These are phyloP conservation scores for Petunia axillaris DNA, from an alignment of 257 asterid genomes.

Conservation along the genomic window DNA sequence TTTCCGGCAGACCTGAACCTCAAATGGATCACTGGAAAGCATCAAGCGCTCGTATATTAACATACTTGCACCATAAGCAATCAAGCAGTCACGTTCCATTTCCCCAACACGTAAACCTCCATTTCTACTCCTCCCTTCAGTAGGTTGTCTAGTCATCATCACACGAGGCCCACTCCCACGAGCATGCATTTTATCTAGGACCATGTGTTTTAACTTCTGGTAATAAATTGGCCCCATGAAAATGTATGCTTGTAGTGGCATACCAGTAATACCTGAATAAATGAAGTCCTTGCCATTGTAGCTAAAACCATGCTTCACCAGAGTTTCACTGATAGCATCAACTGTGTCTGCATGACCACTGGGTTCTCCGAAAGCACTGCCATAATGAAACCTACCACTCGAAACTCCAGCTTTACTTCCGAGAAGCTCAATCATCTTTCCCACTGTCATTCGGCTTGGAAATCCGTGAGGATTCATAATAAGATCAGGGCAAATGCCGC, in stretches of 20 bases:
- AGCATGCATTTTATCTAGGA: slow-evolving; percentile 96
- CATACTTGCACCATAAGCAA: slow-evolving; percentile 99
- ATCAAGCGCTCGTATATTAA: slow-evolving; percentile 83
- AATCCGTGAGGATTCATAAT: slow-evolving; percentile 99
- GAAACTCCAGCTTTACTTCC: slow-evolving; percentile 99
- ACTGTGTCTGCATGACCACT: slow-evolving; percentile 97
- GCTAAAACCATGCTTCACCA: slow-evolving; percentile 89
- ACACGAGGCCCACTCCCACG: slow-evolving; percentile 93
- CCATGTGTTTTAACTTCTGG: slow-evolving; percentile 99
- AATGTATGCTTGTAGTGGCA: slow-evolving; percentile 90
- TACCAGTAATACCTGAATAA: slow-evolving; percentile 82
- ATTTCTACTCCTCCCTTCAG: slow-evolving; percentile 90
- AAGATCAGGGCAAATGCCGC: slow-evolving; percentile 97
- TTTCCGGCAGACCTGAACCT: slow-evolving; percentile 91
- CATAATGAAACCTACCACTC: slow-evolving; percentile 94
- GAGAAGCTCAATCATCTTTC: slow-evolving; percentile 96
- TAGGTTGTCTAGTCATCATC: slow-evolving; percentile 93
- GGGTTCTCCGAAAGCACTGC: slow-evolving; percentile 98
- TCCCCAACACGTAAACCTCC: slow-evolving; percentile 99
- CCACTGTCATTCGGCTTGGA: slow-evolving; percentile 99
- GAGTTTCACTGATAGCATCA: slow-evolving; percentile 93
- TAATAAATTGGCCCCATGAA: slow-evolving; percentile 99
- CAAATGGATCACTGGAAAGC: slow-evolving; percentile 96
- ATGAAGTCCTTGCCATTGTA: slow-evolving; percentile 91
- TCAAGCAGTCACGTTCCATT: slow-evolving; percentile 98